Conservation (phyloP, 257 asterid genomes). For the Jaltomata sinuosa region DNA sequence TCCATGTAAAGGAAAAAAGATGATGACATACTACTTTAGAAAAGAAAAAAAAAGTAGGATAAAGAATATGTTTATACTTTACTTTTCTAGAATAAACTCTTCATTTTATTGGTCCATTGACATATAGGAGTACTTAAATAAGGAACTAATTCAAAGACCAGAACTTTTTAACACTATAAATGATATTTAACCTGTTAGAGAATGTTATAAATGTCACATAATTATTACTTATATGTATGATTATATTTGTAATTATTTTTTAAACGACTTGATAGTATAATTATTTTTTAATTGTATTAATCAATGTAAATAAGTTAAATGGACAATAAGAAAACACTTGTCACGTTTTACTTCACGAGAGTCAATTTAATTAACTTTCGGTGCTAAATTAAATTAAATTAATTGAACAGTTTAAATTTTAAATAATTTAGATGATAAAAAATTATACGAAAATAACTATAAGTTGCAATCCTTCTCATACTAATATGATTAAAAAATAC, state of each 20-base stretch:
- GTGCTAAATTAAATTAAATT: too few relatives aligned
- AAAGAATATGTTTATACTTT: not conserved
- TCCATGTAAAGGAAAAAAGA: not conserved
- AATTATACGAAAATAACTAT: too few relatives aligned
- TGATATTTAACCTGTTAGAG: not conserved
- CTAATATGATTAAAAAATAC: too few relatives aligned
- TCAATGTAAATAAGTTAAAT: too few relatives aligned
- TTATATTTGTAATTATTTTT: not conserved
- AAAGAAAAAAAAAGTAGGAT: not conserved
- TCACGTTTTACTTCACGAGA: too few relatives aligned
- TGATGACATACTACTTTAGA: not conserved
- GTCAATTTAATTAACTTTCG: too few relatives aligned
- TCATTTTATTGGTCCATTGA: not conserved
- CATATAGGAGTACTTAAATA: not conserved
- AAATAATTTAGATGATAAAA: too few relatives aligned
- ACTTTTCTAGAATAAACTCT: not conserved
- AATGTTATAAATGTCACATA: not conserved
- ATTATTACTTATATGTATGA: not conserved
- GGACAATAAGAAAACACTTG: not conserved
- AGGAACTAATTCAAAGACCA: not conserved
- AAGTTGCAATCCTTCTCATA: too few relatives aligned
- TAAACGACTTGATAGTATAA: not conserved
- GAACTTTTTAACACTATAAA: not conserved
- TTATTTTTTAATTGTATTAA: too few relatives aligned
- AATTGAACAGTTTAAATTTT: too few relatives aligned